Conservation (phyloP, 108 stramenopile genomes). For the Nitzschia sp. region DNA sequence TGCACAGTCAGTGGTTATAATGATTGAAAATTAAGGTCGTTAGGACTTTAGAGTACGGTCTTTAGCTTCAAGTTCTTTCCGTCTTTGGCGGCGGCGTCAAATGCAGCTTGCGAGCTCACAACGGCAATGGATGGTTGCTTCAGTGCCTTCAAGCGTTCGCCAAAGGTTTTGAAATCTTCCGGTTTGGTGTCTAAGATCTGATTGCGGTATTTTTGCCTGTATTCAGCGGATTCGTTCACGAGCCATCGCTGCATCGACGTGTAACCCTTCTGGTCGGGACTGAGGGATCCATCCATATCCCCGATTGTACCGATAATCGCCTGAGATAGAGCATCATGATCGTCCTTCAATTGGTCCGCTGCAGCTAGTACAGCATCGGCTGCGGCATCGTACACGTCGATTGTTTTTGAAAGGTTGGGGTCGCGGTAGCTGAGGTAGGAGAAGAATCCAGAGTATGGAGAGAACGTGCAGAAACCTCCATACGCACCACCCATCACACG, state of each 20-base stretch:
- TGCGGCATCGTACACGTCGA: conserved; percentile 93
- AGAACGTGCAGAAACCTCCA: conserved; percentile 93
- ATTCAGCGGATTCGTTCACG: conserved; percentile 75
- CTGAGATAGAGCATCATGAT: conserved; percentile 80
- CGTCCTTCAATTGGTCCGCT: conserved; percentile 77
- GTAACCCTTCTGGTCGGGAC: conserved; percentile 87
- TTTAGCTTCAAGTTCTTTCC: conserved; percentile 72
- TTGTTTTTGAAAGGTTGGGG: conserved; percentile 91
- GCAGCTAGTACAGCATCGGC: conserved; percentile 77
- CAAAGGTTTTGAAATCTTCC: conserved; percentile 89
- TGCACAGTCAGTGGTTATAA: too few species aligned
- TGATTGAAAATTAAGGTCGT: too few species aligned
- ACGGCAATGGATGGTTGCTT: conserved; percentile 86
- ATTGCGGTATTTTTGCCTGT: conserved; percentile 86
- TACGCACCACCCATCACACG: conserved; percentile 98
- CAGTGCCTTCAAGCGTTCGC: conserved; percentile 75
- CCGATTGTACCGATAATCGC: conserved; percentile 93
- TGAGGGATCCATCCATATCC: conserved; percentile 92
- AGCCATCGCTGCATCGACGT: conserved; percentile 82
- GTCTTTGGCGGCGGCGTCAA: conserved; percentile 80
- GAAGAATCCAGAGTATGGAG: conserved; percentile 79
- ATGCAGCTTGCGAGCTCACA: conserved; percentile 87
- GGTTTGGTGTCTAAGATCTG: conserved; percentile 88
- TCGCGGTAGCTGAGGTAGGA: conserved; percentile 94
- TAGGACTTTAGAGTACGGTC: conserved; percentile 1